Evolutionary conservation across 2,329 filamentous ascomycete genomes (phyloP).

Genomic region (Diaporthe batatas): DNA sequence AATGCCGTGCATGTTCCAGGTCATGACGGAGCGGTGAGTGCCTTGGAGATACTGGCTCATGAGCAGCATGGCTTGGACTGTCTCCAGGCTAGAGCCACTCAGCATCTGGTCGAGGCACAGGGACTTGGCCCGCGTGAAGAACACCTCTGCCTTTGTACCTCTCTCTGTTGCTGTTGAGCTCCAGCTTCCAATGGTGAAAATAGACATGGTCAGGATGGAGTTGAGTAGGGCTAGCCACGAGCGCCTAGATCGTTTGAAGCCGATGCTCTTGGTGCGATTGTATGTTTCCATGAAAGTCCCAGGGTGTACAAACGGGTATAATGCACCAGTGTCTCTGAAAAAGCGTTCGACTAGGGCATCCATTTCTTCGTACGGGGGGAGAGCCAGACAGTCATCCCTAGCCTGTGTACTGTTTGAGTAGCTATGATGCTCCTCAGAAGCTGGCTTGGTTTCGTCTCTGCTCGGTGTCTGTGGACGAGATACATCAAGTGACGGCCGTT

Average conservation of each 20-base stretch:
- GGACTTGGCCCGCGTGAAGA: conserved; percentile 58
- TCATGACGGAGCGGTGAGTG: conserved; percentile 64
- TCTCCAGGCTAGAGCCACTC: conserved; percentile 59
- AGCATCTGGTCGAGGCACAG: conserved; percentile 59
- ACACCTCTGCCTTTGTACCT: conserved; percentile 57
- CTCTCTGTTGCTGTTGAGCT: conserved; percentile 52
- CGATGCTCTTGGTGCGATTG: conserved; percentile 33
- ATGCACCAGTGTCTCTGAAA: conserved; percentile 44
- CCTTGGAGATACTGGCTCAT: conserved; percentile 67
- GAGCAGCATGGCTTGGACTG: conserved; percentile 63
- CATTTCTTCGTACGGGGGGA: conserved; percentile 42
- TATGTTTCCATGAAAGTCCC: conserved; percentile 43
- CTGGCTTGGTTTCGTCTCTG: neutral
- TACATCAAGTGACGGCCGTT: conserved; percentile 40
- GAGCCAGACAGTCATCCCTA: conserved; percentile 18
- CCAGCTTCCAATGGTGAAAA: conserved; percentile 49
- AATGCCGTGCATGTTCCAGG: conserved; percentile 67
- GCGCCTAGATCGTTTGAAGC: conserved; percentile 54
- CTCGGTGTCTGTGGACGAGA: conserved; percentile 36
- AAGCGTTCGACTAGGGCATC: conserved; percentile 40
- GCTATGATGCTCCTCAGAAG: neutral
- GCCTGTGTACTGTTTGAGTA: conserved; percentile 4
- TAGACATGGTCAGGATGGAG: conserved; percentile 63
- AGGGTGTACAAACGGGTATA: conserved; percentile 45
- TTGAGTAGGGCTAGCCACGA: conserved; percentile 66